phyloP scores from a whole-genome alignment of 1,284 basidiomycete genomes.

The Fomitiporia mediterranea region DNA sequence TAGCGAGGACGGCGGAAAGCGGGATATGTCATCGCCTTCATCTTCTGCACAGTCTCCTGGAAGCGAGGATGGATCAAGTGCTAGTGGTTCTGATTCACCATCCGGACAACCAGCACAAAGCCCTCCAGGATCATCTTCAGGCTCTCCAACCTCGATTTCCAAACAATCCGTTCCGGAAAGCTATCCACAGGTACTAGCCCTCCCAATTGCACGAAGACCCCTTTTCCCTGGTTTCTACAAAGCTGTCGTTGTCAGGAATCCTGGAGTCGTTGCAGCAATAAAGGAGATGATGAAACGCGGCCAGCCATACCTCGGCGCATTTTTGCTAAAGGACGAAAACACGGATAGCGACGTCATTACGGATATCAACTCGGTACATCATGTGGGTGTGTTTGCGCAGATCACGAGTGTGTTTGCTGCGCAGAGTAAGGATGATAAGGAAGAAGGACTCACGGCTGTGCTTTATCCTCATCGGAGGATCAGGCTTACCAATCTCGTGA shows the following conservation, averaged over 20 bases:
- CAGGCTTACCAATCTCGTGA: slow-evolving; percentile 82
- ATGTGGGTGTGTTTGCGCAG: slow-evolving; percentile 96
- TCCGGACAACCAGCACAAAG: slow-evolving; percentile 22
- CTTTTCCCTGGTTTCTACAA: slow-evolving; percentile 99
- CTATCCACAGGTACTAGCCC: slow-evolving; percentile 93
- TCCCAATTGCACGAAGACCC: slow-evolving; percentile 93
- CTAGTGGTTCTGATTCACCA: slow-evolving; percentile 23
- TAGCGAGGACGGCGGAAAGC: slow-evolving; percentile 20
- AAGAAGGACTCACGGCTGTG: slow-evolving; percentile 90
- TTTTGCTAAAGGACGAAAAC: slow-evolving; percentile 93
- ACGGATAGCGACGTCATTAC: slow-evolving; percentile 93
- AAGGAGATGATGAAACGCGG: slow-evolving; percentile 96
- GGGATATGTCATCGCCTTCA: slow-evolving; percentile 25
- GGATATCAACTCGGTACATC: slow-evolving; percentile 84
- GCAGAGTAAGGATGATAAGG: slow-evolving; percentile 57
- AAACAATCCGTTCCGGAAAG: slow-evolving; percentile 82
- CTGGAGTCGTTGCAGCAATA: slow-evolving; percentile 89
- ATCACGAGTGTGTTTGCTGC: slow-evolving; percentile 93
- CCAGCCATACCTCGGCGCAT: slow-evolving; percentile 97
- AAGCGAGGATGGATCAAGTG: slow-evolving; percentile 18
- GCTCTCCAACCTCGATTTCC: slow-evolving; percentile 55
- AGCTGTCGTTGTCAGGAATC: slow-evolving; percentile 88
- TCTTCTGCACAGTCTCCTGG: slow-evolving; percentile 28
- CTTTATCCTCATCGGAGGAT: slow-evolving; percentile 95
- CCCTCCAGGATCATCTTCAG: slow-evolving; percentile 29